Base-by-base conservation (phyloP, 2,329 filamentous ascomycete genomes). In the Sphaerostilbella broomeana region DNA sequence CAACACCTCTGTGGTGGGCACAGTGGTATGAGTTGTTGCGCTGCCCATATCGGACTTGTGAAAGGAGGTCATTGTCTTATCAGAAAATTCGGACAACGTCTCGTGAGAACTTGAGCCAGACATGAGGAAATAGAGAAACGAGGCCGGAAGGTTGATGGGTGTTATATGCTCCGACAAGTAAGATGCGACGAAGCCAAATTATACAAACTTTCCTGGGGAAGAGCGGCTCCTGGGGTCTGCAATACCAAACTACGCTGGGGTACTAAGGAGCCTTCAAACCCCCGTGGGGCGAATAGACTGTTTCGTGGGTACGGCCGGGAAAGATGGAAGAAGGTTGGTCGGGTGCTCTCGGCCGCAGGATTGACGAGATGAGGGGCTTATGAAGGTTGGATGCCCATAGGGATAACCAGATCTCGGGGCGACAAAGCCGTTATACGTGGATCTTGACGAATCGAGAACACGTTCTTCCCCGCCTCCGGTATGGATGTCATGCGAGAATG, bases 31-130 rank as follows among this genome's bases (percentile, higher is more conserved):
- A 5, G 19, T 35, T 13, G n/a, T 22, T 11, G 36, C 20, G 12
- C 38, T 35, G 5, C 36, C 41, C 36, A 43, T 39, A 13, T 61
- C 57, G 47, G 52, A 38, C 38, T 60, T 60, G 37, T 50, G 47
- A 16, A 52, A 47, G 25, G 54, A 40, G 22, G 54, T 40, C 6
- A 47, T 48, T n/a, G 52, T 35, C 38, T 62, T 63, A 37, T 61
- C 52, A 29, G 56, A 63, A 17, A 53, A 56, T 40, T 60, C 56
- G 9, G 61, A 61, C 35, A 59, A 50, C 22, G 58, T 55, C 49
- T 58, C 60, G 31, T 53, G 51, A 15, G 51, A 44, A 11, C 48
- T 45, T 24, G 45, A 46, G 41, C 52, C 51, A 39, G 51, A 50
- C 58, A 65, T 62, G 51, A 44, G 15, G 28, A 35, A 7, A 18